Conservation (phyloP, 768 basidiomycete genomes). For the Sporobolomyces phaffii region DNA sequence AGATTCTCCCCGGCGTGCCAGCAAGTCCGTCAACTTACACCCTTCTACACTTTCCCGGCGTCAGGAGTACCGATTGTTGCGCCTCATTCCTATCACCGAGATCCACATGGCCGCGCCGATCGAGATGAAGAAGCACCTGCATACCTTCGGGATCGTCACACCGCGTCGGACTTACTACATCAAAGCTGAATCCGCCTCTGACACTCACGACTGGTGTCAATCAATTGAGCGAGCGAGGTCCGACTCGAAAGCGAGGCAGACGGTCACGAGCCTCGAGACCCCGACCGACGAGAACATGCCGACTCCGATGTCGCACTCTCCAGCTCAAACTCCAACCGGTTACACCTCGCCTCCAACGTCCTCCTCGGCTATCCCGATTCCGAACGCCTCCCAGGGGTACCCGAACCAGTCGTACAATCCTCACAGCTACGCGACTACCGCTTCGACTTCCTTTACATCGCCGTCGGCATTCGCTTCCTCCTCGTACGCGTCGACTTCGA, state of each 20-base stretch:
- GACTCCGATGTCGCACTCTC: background rate
- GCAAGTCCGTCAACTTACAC: too few relatives aligned
- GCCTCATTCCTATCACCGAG: constrained; percentile 75
- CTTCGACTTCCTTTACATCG: constrained; percentile 17
- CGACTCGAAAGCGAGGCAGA: constrained; percentile 18
- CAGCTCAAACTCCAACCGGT: constrained; percentile 16
- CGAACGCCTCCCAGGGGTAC: background rate
- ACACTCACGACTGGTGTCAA: constrained; percentile 61
- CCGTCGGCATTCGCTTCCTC: constrained; percentile 14
- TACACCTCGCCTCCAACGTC: constrained; percentile 6
- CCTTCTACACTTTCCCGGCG: background rate
- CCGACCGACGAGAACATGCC: constrained; percentile 1
- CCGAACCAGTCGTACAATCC: background rate
- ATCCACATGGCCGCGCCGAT: constrained; percentile 86
- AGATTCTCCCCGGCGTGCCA: too few relatives aligned
- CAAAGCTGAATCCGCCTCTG: constrained; percentile 65
- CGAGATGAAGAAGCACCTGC: constrained; percentile 75
- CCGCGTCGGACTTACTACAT: constrained; percentile 84
- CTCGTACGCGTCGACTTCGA: constrained; percentile 25
- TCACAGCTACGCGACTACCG: background rate
- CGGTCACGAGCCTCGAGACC: constrained; percentile 14
- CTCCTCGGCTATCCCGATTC: constrained; percentile 10
- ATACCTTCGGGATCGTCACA: constrained; percentile 88
- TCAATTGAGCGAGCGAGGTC: constrained; percentile 18
- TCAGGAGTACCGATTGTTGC: constrained; percentile 79